Evolutionary conservation across 2,329 filamentous ascomycete species (phyloP).

Genomic region (Exophiala aquamarina): DNA sequence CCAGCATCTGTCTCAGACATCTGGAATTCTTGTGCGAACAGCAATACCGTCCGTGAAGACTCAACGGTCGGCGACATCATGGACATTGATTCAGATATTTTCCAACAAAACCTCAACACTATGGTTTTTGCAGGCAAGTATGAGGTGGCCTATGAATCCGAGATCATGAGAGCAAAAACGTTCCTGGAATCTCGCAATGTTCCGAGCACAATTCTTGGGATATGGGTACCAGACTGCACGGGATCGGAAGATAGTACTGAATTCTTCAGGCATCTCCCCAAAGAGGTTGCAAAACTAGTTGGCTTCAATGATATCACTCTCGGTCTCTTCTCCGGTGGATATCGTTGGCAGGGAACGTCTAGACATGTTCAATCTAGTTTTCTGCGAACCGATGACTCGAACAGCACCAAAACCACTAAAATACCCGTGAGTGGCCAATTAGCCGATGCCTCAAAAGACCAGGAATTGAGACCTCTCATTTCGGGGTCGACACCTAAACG

Average conservation of each 20-base stretch:
- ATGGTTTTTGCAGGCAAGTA: slow-evolving; percentile 20
- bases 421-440: too few relatives aligned
- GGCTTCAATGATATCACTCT: too few relatives aligned
- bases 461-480: not conserved
- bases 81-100: slow-evolving; percentile 13
- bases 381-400: too few relatives aligned
- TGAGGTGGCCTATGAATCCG: slow-evolving; percentile 12
- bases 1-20: slow-evolving; percentile 10
- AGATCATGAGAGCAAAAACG: slow-evolving; percentile 8
- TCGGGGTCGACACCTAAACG: not conserved
- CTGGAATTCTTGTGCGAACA: slow-evolving; percentile 8
- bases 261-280: too few relatives aligned
- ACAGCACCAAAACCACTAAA: too few relatives aligned
- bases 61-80: too few relatives aligned
- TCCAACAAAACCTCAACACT: slow-evolving; percentile 15
- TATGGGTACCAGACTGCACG: slow-evolving; percentile 15
- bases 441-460: too few relatives aligned
- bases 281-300: too few relatives aligned
- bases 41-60: not conserved
- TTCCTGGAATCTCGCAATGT: slow-evolving; percentile 9
- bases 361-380: too few relatives aligned
- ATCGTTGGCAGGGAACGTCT: too few relatives aligned
- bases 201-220: slow-evolving; percentile 8
- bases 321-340: too few relatives aligned
- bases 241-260: too few relatives aligned